Conservation (phyloP, 768 basidiomycete genomes). For the Leucogyrophana mollusca region DNA sequence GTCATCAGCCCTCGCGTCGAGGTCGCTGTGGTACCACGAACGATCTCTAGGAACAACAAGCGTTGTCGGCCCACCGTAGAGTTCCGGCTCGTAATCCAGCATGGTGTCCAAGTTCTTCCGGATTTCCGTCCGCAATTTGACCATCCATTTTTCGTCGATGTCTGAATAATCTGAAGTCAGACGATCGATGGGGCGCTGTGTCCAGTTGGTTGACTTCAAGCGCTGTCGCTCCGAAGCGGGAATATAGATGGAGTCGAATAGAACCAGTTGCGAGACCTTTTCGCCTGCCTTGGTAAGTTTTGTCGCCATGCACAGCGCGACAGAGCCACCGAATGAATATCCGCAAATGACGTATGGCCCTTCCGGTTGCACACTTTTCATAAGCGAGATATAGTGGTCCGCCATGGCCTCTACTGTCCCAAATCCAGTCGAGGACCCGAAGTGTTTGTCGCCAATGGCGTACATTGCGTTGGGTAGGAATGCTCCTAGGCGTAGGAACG, state of each 20-base stretch:
- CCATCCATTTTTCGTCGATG: slow-evolving; percentile 30
- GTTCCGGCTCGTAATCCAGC: slow-evolving; percentile 29
- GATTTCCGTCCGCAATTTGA: slow-evolving; percentile 26
- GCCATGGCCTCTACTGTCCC: slow-evolving; percentile 28
- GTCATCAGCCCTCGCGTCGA: slow-evolving; percentile 27
- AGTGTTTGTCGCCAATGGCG: slow-evolving; percentile 31
- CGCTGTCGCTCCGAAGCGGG: slow-evolving; percentile 24
- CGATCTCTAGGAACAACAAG: slow-evolving; percentile 30
- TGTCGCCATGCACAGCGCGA: slow-evolving; percentile 25
- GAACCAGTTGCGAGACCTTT: slow-evolving; percentile 21
- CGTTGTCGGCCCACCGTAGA: slow-evolving; percentile 20
- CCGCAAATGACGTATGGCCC: slow-evolving; percentile 26
- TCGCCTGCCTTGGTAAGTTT: slow-evolving; percentile 23
- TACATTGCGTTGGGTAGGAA: slow-evolving; percentile 32
- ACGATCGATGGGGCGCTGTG: slow-evolving; percentile 25
- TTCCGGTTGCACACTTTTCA: slow-evolving; percentile 20
- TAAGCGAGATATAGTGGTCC: slow-evolving; percentile 29
- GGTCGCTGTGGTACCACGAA: slow-evolving; percentile 29
- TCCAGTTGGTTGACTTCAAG: slow-evolving; percentile 30
- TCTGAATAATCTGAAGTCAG: slow-evolving; percentile 28
- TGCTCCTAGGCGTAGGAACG: slow-evolving; percentile 30
- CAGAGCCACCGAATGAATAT: slow-evolving; percentile 28
- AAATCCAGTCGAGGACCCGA: slow-evolving; percentile 27
- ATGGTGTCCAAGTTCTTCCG: slow-evolving; percentile 31
- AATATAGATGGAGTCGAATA: slow-evolving; percentile 29